Evolutionary conservation across 139 green algal species (phyloP).

Genomic region (Picochlorum costavermella): DNA sequence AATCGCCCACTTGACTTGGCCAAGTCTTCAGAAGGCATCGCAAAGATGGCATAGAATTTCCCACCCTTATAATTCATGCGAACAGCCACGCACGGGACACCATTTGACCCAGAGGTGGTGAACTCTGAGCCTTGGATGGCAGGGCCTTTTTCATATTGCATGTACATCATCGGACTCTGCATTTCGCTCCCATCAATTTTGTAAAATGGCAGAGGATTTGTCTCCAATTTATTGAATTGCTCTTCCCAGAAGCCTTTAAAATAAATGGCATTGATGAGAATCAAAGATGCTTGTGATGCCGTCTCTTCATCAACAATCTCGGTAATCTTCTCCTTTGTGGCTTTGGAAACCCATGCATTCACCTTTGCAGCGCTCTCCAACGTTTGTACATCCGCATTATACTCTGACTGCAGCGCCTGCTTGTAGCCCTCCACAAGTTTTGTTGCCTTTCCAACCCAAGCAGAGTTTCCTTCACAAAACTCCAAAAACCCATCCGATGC

Average conservation of each 20-base stretch:
- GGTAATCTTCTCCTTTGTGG: constrained; percentile 21
- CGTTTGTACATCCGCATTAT: constrained; percentile 1
- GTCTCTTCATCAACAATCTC: constrained; percentile 18
- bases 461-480: constrained; percentile 16
- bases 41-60: constrained; percentile 16
- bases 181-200: neutral
- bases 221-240: constrained; percentile 22
- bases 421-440: constrained; percentile 3
- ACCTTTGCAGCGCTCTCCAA: constrained; percentile 3
- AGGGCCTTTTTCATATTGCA: constrained; percentile 6
- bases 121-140: constrained; percentile 8
- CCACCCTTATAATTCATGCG: constrained; percentile 20
- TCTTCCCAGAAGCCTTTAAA: constrained; percentile 30
- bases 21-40: constrained; percentile 9
- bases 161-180: constrained; percentile 15
- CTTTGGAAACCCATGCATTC: constrained; percentile 21
- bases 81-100: constrained; percentile 6
- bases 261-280: constrained; percentile 31
- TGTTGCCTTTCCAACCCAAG: constrained; percentile 2
- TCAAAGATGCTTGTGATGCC: constrained; percentile 3
- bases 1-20: neutral
- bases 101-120: neutral
- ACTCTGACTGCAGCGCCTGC: neutral
- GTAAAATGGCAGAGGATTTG: constrained; percentile 13
- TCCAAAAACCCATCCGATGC: constrained; percentile 6